Percentiles rank a stretch among this genome's conserved stretches.
Evolutionary conservation across 352 stramenopile genomes (phyloP).

Genomic region (Phytopythium oedochilum): DNA sequence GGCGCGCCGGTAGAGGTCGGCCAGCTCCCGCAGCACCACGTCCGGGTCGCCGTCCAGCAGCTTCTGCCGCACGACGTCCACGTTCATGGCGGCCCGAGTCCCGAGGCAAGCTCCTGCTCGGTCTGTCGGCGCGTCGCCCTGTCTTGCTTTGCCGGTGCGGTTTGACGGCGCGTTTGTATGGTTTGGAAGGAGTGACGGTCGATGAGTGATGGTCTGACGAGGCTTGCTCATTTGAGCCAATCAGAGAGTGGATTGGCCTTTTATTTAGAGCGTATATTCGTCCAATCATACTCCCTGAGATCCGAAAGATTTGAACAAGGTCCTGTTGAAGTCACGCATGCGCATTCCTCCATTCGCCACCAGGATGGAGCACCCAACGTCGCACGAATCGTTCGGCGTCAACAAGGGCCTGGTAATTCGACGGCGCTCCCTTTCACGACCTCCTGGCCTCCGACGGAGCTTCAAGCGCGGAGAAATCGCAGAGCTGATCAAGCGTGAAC

Average conservation of each 20-base stretch:
- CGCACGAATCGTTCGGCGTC: too few species aligned
- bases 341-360: too few species aligned
- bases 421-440: too few species aligned
- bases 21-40: conserved; percentile 76
- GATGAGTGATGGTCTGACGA: background rate
- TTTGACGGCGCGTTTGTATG: conserved; percentile 1
- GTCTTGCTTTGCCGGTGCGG: conserved; percentile 8
- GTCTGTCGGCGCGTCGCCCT: conserved; percentile 11
- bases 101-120: background rate
- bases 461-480: too few species aligned
- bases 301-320: conserved; percentile 2
- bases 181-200: background rate
- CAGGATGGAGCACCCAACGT: too few species aligned
- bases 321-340: too few species aligned
- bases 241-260: conserved; percentile 6
- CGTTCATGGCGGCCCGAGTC: conserved; percentile 57
- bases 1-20: conserved; percentile 81
- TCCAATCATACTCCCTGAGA: too few species aligned
- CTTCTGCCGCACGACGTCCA: conserved; percentile 84
- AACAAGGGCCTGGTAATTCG: too few species aligned
- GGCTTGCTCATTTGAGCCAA: conserved; percentile 12
- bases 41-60: conserved; percentile 74
- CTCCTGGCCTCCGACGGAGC: too few species aligned
- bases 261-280: conserved; percentile 12
- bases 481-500: too few species aligned